These are phyloP conservation scores for Yamadazyma triangularis DNA, from an alignment of 1,139 yeast species.

Conservation along the genomic window DNA sequence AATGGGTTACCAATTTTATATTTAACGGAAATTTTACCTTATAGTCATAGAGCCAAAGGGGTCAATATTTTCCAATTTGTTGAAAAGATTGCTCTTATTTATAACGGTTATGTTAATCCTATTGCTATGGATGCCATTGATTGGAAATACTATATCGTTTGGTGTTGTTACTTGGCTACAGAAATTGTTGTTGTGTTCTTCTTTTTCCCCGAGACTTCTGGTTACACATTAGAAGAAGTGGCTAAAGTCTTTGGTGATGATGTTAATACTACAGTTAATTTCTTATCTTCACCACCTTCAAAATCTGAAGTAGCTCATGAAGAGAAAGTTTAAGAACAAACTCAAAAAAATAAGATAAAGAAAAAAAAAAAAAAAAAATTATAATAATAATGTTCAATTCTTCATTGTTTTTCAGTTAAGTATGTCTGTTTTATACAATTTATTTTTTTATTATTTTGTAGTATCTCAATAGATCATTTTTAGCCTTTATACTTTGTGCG, in stretches of 20 bases:
- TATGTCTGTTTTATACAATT: too few species aligned
- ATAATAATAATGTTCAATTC: background rate
- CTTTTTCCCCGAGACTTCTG: slow-evolving; percentile 47
- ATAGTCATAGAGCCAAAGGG: slow-evolving; percentile 42
- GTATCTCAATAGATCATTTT: background rate
- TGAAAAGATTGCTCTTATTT: slow-evolving; percentile 19
- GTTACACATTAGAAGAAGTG: slow-evolving; percentile 51
- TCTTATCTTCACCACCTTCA: slow-evolving; percentile 1
- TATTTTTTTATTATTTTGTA: too few species aligned
- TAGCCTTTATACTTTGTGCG: background rate
- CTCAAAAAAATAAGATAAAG: too few species aligned
- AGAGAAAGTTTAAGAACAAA: slow-evolving; percentile 8
- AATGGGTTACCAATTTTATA: slow-evolving; percentile 36
- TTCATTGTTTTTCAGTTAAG: too few species aligned
- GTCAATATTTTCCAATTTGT: slow-evolving; percentile 25
- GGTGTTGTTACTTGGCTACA: slow-evolving; percentile 32
- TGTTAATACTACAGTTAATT: slow-evolving; percentile 5
- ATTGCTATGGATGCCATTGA: slow-evolving; percentile 55
- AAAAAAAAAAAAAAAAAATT: too few species aligned
- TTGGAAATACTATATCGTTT: slow-evolving; percentile 60
- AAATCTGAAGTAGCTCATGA: slow-evolving; percentile 6
- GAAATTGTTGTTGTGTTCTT: slow-evolving; percentile 34
- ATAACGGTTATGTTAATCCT: slow-evolving; percentile 47
- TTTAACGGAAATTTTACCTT: slow-evolving; percentile 41
- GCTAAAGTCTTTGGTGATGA: slow-evolving; percentile 43